Conservation (phyloP, 208 protist species). For the Lotmaria passim region DNA sequence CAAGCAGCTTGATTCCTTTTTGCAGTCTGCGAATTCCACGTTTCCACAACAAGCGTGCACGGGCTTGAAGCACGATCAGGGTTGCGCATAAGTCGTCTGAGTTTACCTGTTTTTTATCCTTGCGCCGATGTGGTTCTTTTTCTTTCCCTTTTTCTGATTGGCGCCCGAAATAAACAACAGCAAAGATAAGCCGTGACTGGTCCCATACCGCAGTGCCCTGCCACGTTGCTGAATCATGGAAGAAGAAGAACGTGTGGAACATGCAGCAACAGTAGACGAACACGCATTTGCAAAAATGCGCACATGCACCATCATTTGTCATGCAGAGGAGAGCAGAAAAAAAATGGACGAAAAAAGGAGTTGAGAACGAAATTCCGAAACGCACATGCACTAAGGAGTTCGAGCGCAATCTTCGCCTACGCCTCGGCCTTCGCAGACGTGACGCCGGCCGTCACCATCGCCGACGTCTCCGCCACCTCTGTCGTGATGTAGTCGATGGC, state of each 20-base stretch:
- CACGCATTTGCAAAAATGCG: not conserved
- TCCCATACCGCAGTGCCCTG: too few relatives aligned
- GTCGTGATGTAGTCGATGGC: constrained; percentile 26
- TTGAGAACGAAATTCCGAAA: not conserved
- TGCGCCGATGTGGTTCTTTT: not conserved
- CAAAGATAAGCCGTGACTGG: too few relatives aligned
- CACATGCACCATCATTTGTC: too few relatives aligned
- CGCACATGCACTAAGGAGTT: not conserved
- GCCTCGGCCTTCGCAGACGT: constrained; percentile 7
- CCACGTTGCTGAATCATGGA: too few relatives aligned
- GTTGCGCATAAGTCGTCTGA: not conserved
- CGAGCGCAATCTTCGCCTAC: not conserved
- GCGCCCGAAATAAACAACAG: too few relatives aligned
- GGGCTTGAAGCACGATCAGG: not conserved
- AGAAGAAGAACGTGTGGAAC: not conserved
- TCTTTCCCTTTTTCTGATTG: not conserved
- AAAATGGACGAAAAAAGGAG: not conserved
- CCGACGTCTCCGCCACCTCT: constrained; percentile 4
- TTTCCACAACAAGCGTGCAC: not conserved
- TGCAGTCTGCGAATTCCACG: not conserved
- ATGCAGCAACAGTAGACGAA: not conserved
- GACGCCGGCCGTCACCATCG: not conserved
- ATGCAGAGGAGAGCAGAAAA: not conserved
- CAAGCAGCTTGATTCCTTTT: too few relatives aligned
- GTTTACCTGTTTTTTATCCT: not conserved